These are phyloP conservation scores for Moesziomyces globuligerus DNA, from an alignment of 1,284 basidiomycete genomes.

Conservation along the genomic window DNA sequence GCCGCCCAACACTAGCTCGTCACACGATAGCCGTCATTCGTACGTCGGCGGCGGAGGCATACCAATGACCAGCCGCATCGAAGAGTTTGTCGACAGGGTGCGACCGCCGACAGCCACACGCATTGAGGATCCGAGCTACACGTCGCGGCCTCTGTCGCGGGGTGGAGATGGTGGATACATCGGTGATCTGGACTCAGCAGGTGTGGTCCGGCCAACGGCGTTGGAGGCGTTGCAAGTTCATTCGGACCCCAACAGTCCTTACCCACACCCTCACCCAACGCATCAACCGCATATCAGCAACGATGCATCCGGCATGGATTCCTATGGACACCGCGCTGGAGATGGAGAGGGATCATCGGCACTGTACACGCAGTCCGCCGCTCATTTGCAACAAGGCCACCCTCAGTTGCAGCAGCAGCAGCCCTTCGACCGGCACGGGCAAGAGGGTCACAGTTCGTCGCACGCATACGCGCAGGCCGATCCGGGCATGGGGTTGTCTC, in stretches of 20 bases:
- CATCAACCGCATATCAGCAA: conserved; percentile 9
- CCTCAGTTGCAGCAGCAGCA: conserved; percentile 19
- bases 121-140: conserved; percentile 15
- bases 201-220: conserved; percentile 15
- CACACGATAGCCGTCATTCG: conserved; percentile 40
- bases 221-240: conserved; percentile 14
- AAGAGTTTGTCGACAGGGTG: conserved; percentile 17
- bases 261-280: conserved; percentile 9
- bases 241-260: conserved; percentile 32
- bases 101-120: conserved; percentile 18
- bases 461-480: conserved; percentile 9
- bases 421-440: conserved; percentile 9
- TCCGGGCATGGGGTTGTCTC: conserved; percentile 1
- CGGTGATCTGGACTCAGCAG: conserved; percentile 27
- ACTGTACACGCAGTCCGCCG: conserved; percentile 16
- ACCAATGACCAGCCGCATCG: conserved; percentile 15
- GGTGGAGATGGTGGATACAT: conserved; percentile 26
- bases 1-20: conserved; percentile 43
- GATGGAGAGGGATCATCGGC: conserved; percentile 13
- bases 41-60: conserved; percentile 6
- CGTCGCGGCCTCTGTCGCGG: conserved; percentile 33
- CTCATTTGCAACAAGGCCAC: conserved; percentile 1
- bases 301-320: conserved; percentile 2
- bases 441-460: conserved; percentile 5
- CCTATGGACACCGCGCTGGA: conserved; percentile 11